Evolutionary conservation across 768 basidiomycete genomes (phyloP).

Genomic region (Inosperma sp.): DNA sequence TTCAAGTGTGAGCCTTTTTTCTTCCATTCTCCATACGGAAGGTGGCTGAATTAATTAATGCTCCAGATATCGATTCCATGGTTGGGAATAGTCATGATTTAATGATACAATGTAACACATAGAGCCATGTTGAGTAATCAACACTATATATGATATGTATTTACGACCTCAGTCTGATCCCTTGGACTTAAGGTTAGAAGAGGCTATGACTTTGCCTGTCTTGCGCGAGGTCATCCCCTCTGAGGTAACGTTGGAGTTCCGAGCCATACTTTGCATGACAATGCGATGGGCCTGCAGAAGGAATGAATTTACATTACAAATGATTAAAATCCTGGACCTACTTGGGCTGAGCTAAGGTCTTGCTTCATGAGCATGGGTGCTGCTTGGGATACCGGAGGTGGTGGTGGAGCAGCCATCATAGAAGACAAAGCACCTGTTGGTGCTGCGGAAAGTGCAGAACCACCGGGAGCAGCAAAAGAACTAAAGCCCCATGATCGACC

Average conservation of each 20-base stretch:
- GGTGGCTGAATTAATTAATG: background rate
- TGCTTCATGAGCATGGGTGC: background rate
- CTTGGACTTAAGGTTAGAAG: background rate
- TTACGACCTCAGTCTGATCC: background rate
- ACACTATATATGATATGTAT: background rate
- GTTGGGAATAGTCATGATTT: slow-evolving; percentile 34
- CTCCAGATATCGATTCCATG: slow-evolving; percentile 38
- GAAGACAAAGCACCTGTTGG: background rate
- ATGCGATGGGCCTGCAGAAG: slow-evolving; percentile 18
- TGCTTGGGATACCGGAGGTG: background rate
- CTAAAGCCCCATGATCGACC: background rate
- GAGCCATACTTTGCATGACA: slow-evolving; percentile 23
- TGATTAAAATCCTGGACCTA: too few species aligned
- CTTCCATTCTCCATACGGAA: background rate
- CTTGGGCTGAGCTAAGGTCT: too few species aligned
- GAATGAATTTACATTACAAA: background rate
- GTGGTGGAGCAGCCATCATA: background rate
- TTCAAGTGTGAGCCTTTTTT: slow-evolving; percentile 36
- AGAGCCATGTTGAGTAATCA: background rate
- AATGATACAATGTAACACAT: slow-evolving; percentile 28
- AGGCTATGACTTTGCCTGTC: slow-evolving; percentile 15
- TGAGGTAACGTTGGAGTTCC: slow-evolving; percentile 21
- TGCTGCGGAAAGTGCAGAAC: background rate
- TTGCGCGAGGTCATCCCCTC: slow-evolving; percentile 17
- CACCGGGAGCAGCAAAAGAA: background rate